Evolutionary conservation across 1,284 basidiomycete species (phyloP).

Genomic region (Austroboletus olivaceoglutinosus): DNA sequence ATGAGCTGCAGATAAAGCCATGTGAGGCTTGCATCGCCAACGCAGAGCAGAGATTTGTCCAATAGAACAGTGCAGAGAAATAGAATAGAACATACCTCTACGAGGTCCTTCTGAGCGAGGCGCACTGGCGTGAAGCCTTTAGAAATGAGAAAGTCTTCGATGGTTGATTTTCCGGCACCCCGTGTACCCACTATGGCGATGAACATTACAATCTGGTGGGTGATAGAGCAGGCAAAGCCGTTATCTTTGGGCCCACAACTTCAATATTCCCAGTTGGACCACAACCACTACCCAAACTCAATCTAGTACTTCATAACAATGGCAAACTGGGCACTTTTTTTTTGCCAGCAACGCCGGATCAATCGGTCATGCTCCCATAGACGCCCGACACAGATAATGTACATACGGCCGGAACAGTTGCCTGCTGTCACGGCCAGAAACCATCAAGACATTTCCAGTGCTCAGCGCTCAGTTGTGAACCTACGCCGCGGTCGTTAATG

Average conservation of each 20-base stretch:
- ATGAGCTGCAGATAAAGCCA: not conserved
- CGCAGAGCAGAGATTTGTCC: not conserved
- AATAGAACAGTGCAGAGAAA: not conserved
- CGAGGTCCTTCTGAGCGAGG: constrained; percentile 15
- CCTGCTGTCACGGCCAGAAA: no score
- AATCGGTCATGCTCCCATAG: no score
- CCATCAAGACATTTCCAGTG: no score
- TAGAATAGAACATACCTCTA: constrained; percentile 12
- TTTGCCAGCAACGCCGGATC: no score
- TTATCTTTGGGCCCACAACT: no score
- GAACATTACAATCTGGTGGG: constrained; percentile 56
- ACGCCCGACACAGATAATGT: no score
- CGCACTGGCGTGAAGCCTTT: constrained; percentile 54
- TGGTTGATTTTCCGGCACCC: constrained; percentile 75
- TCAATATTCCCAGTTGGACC: not conserved
- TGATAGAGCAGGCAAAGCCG: not conserved
- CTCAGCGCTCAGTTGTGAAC: not conserved
- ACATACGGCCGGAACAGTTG: no score
- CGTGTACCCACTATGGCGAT: constrained; percentile 87
- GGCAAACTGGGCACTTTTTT: no score
- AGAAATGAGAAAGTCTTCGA: constrained; percentile 70
- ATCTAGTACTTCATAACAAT: no score
- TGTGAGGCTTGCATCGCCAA: constrained; percentile 9
- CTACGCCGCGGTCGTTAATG: constrained; percentile 11
- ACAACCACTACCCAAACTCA: not conserved